Conservation (phyloP, 169 alveolate species). For the Pseudocohnilembus persalinus region DNA sequence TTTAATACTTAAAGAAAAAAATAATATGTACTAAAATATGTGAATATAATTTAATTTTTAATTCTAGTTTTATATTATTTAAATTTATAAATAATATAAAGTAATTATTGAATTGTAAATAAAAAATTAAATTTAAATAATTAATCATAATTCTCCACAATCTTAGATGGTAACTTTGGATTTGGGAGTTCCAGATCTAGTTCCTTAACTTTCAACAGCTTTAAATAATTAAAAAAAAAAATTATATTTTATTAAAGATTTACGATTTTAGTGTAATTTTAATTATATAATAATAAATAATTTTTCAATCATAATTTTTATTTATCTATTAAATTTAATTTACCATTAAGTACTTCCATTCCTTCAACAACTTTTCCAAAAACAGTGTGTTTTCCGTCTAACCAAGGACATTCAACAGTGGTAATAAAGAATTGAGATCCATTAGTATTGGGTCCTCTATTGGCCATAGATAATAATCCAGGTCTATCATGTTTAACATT, state of each 20-base stretch:
- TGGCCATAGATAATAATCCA: slow-evolving; percentile 97
- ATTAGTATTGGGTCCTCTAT: slow-evolving; percentile 97
- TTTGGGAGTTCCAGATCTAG: slow-evolving; percentile 88
- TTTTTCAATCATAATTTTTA: neutral
- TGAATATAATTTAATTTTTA: too few relatives aligned
- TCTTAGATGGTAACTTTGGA: slow-evolving; percentile 89
- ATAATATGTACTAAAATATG: too few relatives aligned
- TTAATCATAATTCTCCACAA: slow-evolving; percentile 87
- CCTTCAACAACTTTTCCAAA: slow-evolving; percentile 95
- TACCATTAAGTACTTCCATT: slow-evolving; percentile 88
- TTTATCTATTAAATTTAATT: neutral
- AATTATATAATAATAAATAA: neutral
- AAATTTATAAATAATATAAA: too few relatives aligned
- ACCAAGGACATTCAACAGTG: slow-evolving; percentile 93
- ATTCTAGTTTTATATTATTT: too few relatives aligned
- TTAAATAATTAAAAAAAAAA: neutral
- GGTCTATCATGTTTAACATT: slow-evolving; percentile 90
- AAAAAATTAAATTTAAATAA: neutral
- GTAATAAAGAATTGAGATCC: slow-evolving; percentile 97
- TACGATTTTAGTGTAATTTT: too few relatives aligned
- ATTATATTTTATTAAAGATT: too few relatives aligned
- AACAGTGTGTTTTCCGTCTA: slow-evolving; percentile 97
- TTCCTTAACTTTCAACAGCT: slow-evolving; percentile 90
- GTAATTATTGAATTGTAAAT: too few relatives aligned
- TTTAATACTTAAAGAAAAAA: too few relatives aligned